A percentile compares a stretch with the other conserved stretches of the same genome.
These are phyloP conservation scores for Amylocystis lapponica DNA, from an alignment of 768 basidiomycete genomes.

Conservation along the genomic window DNA sequence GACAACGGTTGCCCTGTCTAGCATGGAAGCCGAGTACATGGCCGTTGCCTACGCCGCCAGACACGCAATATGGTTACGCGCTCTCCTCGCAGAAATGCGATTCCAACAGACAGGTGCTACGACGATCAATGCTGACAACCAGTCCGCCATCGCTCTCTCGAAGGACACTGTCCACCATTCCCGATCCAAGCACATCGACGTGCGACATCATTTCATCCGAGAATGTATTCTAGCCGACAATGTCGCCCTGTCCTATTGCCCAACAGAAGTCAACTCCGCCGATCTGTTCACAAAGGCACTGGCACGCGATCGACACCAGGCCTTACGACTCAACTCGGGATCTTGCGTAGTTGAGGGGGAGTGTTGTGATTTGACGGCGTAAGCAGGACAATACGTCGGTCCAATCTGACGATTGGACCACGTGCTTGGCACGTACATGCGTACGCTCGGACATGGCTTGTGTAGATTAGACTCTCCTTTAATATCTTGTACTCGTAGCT, in stretches of 20 bases:
- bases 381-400: too few species aligned
- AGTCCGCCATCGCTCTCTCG: constrained; percentile 8
- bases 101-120: constrained; percentile 2
- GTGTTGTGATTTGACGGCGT: too few species aligned
- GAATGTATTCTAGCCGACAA: constrained; percentile 19
- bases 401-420: too few species aligned
- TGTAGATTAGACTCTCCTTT: too few species aligned
- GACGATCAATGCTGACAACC: constrained; percentile 8
- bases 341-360: too few species aligned
- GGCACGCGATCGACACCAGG: constrained; percentile 3
- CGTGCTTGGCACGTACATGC: too few species aligned
- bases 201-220: constrained; percentile 25
- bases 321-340: too few species aligned
- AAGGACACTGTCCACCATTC: constrained; percentile 5
- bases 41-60: constrained; percentile 23
- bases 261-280: constrained; percentile 29
- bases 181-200: constrained; percentile 26
- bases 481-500: too few species aligned
- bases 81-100: constrained; percentile 21
- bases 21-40: constrained; percentile 36
- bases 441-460: too few species aligned
- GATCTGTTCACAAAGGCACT: constrained; percentile 37
- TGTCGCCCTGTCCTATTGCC: constrained; percentile 24
- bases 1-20: too few species aligned
- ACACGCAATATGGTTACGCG: constrained; percentile 29